Base-by-base conservation (phyloP, 441 rosid genomes). In the Adansonia gregorii region DNA sequence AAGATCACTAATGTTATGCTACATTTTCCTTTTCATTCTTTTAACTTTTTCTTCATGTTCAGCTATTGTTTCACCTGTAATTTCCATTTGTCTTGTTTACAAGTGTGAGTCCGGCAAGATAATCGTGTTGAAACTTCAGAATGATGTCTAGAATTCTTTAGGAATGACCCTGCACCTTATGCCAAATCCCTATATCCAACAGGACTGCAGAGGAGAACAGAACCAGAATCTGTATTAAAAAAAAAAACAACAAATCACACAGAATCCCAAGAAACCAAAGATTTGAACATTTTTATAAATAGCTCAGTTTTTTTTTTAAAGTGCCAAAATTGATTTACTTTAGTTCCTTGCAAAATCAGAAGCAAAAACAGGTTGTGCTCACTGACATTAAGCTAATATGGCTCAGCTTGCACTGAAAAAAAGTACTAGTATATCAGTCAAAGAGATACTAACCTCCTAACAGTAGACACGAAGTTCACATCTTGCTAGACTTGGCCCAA, bases 401-500 rank as follows among this genome's bases (percentile, higher is more conserved):
- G 20, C 52, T 9, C 39, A 48, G 66, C 10, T 8, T 56, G 41
- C 24, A 54, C 12, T 31, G 9, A 77, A 14, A 74, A 58, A 55
- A 15, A 54, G 73, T n/a, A n/a, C n/a, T 70, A 80, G 52, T 6
- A 59, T 10, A 60, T 31, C 19, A 22, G 76, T 55, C 55, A 54
- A 67, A 5, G 56, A 78, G 35, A 73, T 66, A 51, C 86, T 81
- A 65, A 89, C 90, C 89, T 83, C 75, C 77, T 59, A 51, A 67
- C 7, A 19, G 72, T 71, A 49, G 77, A 79, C 75, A 81, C 49
- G 61, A 35, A 72, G 80, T 78, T 95, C 91, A 94, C 2, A 81
- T 92, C 87, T 87, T 91, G 86, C 90, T 78, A 63, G 94, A 89
- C 76, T 90, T 92, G 67, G 93, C 83, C 98, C 98, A 94, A 82